A percentile compares a stretch with the other conserved stretches of the same genome.
Conservation (phyloP, 352 stramenopile species). For the Phytophthora uliginosa region DNA sequence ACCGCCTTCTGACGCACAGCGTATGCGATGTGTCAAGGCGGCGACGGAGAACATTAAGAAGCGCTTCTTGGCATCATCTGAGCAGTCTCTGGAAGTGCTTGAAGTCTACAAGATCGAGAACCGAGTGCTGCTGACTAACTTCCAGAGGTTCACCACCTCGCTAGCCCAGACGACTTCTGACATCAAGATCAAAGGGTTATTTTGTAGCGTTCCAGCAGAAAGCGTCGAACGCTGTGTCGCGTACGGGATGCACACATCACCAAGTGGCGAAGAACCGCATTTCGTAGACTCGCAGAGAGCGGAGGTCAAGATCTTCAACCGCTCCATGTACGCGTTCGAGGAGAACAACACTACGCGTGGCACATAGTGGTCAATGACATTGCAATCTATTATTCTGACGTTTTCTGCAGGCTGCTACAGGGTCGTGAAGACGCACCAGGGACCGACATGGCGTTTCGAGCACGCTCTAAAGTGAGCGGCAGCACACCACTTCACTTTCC, state of each 20-base stretch:
- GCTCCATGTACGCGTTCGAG: slow-evolving; percentile 24
- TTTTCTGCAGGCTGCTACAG: slow-evolving; percentile 19
- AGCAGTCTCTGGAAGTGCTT: slow-evolving; percentile 58
- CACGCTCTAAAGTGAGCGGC: slow-evolving; percentile 27
- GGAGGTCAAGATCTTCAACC: slow-evolving; percentile 50
- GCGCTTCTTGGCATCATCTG: slow-evolving; percentile 44
- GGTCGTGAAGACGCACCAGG: slow-evolving; percentile 29
- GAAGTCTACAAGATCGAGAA: slow-evolving; percentile 91
- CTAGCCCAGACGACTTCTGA: slow-evolving; percentile 16
- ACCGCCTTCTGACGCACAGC: slow-evolving; percentile 53
- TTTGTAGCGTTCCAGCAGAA: slow-evolving; percentile 66
- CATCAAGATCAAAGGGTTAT: slow-evolving; percentile 83
- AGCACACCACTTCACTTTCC: slow-evolving; percentile 53
- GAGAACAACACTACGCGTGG: not conserved
- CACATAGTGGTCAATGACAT: not conserved
- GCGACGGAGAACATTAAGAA: slow-evolving; percentile 80
- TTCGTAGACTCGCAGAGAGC: slow-evolving; percentile 23
- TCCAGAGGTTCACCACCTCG: slow-evolving; percentile 55
- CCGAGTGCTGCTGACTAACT: slow-evolving; percentile 57
- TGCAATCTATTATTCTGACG: not conserved
- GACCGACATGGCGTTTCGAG: slow-evolving; percentile 28
- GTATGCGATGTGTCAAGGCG: slow-evolving; percentile 68
- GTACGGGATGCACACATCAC: slow-evolving; percentile 60
- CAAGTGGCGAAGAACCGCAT: slow-evolving; percentile 18
- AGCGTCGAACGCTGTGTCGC: slow-evolving; percentile 69